Percentiles rank a stretch among this genome's conserved stretches.
These are phyloP conservation scores for Mycena chlorophos DNA, from an alignment of 768 basidiomycete genomes.

Conservation along the genomic window DNA sequence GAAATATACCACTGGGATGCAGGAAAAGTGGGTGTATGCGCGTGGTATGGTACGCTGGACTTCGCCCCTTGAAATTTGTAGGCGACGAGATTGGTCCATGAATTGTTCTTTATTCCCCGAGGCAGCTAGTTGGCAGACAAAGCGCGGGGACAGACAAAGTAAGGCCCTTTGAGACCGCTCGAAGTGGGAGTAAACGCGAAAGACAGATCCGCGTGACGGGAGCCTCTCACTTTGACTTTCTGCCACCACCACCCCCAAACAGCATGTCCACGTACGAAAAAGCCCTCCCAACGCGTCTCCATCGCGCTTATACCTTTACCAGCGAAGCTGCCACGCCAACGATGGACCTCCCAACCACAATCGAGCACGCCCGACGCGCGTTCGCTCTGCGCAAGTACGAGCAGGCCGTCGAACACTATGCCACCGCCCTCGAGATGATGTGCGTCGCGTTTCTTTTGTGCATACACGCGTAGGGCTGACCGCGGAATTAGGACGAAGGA, in stretches of 20 bases:
- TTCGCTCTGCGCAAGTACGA: slow-evolving; percentile 87
- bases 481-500: slow-evolving; percentile 59
- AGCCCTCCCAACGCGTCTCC: not conserved
- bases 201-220: too few relatives aligned
- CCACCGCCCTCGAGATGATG: slow-evolving; percentile 80
- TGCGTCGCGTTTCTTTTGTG: slow-evolving; percentile 46
- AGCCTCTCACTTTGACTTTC: slow-evolving; percentile 3
- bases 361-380: slow-evolving; percentile 84
- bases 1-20: too few relatives aligned
- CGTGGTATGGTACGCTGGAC: too few relatives aligned
- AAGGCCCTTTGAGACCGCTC: too few relatives aligned
- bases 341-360: slow-evolving; percentile 50
- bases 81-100: too few relatives aligned
- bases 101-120: too few relatives aligned
- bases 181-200: too few relatives aligned
- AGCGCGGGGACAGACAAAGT: too few relatives aligned
- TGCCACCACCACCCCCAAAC: slow-evolving; percentile 13
- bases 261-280: slow-evolving; percentile 6
- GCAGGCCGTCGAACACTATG: slow-evolving; percentile 82
- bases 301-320: not conserved
- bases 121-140: too few relatives aligned
- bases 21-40: too few relatives aligned
- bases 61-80: too few relatives aligned
- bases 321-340: slow-evolving; percentile 21
- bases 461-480: slow-evolving; percentile 14